phyloP scores from a whole-genome alignment of 805 yeast genomes.

The Starmerella riodocensis region DNA sequence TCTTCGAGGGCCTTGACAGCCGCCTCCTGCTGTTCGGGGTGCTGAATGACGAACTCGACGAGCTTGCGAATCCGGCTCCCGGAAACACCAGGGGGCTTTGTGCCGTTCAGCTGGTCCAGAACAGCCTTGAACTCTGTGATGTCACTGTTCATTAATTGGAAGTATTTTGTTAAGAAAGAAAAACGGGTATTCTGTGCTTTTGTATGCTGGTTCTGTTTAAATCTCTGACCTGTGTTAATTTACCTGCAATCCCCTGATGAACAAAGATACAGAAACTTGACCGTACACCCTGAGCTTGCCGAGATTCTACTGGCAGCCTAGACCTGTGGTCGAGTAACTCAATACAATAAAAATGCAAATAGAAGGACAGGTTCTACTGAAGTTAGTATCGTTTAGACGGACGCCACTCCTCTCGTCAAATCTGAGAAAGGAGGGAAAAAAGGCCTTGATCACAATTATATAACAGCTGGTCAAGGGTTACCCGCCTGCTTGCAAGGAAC shows the following conservation, averaged over 20 bases:
- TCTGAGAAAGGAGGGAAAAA: not conserved
- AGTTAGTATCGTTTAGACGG: not conserved
- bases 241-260: not conserved
- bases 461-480: no score
- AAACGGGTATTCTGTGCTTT: not conserved
- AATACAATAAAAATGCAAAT: not conserved
- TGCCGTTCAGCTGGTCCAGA: constrained; percentile 22
- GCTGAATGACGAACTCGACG: constrained; percentile 51
- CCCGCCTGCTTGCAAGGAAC: no score
- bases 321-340: no score
- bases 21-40: constrained; percentile 35
- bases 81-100: constrained; percentile 72
- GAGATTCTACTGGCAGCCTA: no score
- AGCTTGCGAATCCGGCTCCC: constrained; percentile 86
- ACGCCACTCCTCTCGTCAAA: not conserved
- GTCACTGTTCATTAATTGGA: not conserved
- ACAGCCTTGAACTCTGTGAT: constrained; percentile 1
- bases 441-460: no score
- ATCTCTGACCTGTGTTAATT: no score
- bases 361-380: not conserved
- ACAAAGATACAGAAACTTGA: not conserved
- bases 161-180: not conserved
- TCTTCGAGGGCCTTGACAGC: constrained; percentile 41
- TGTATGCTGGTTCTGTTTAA: not conserved
- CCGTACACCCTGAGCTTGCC: no score